phyloP scores from a whole-genome alignment of 2,329 filamentous ascomycete species.

The Diaporthe nobilis region DNA sequence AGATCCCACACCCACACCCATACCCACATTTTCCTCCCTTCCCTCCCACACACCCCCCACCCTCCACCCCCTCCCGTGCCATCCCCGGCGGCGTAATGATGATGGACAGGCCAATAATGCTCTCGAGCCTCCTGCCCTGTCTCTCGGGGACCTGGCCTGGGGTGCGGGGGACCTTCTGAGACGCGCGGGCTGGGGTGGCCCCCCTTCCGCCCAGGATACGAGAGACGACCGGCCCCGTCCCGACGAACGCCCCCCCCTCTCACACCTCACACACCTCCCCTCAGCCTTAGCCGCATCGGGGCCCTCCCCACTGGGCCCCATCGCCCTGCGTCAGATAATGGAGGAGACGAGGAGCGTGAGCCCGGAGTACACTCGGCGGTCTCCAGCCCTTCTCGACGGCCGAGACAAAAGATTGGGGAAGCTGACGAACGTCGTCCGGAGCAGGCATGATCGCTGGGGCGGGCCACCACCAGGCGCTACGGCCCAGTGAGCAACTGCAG shows the following conservation, averaged over 20 bases:
- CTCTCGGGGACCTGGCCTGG: constrained; percentile 30
- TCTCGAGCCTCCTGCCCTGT: constrained; percentile 35
- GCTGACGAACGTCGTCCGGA: constrained; percentile 28
- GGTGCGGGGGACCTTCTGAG: constrained; percentile 32
- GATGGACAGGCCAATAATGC: constrained; percentile 18
- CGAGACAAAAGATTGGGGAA: constrained; percentile 16
- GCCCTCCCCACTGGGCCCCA: constrained; percentile 27
- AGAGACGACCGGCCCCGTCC: constrained; percentile 5
- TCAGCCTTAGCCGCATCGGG: constrained; percentile 39
- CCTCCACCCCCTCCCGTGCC: background rate
- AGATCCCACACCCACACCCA: constrained; percentile 3
- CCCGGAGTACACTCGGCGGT: background rate
- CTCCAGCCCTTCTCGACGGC: background rate
- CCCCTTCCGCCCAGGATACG: constrained; percentile 16
- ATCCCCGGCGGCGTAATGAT: background rate
- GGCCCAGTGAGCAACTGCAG: background rate
- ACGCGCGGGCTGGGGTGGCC: constrained; percentile 15
- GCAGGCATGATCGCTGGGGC: constrained; percentile 24
- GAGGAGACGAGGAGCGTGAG: background rate
- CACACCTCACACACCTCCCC: constrained; percentile 2
- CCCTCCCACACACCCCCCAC: background rate
- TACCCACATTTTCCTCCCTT: background rate
- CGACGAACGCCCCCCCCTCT: background rate
- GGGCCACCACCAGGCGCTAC: background rate
- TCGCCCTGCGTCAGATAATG: constrained; percentile 14